Base-by-base conservation (phyloP, 2,329 filamentous ascomycete species). In the Hawksworthiomyces lignivorus region DNA sequence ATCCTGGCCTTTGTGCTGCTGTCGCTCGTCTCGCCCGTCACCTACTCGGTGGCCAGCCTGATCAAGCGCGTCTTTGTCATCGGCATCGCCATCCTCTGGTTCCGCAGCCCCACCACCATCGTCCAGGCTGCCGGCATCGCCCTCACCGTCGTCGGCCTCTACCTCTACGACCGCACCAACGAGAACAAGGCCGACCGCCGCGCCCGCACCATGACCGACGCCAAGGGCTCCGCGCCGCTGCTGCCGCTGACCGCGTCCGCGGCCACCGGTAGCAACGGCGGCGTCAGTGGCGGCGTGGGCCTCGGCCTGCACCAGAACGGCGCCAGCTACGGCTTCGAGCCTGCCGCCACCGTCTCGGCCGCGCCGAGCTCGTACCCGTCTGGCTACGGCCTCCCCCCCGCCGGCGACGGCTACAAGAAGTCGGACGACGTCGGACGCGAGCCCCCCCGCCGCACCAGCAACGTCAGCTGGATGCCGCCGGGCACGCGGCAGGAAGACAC, bases 61-160 rank as follows among this genome's bases (percentile, higher is more conserved):
- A 92, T 98, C 63, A 98, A 98, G 67, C 84, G 92, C 36, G 92
- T 98, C 11, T 96, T 95, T 57, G 90, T 98, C 56, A 95, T 98
- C 54, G 77, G 92, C 45, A 84, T 95, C 53, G 88, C 92, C 7
- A 90, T 98, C 48, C 67, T 97, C 52, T 98, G 92, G 92, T 98
- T 97, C 64, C 84, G 87, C 50, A 96, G 82, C 61, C 78, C 84
- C 2, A 95, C 92, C 24, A 96, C 87, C 5, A 73, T 71, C 14
- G 62, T 94, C 14, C 92, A 98, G 62, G 87, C 79, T 1, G 70
- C 84, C 31, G 92, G 92, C 14, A 96, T 98, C 54, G 75, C 66
- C 4, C 75, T 98, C 34, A 98, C 92, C 0, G 95, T 96, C 57
- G 54, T 95, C 22, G 92, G 92, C 0, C 72, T 98, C 12, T 98